Conservation (phyloP, 2,329 filamentous ascomycete species). For the Dendrostoma leiphaemia region DNA sequence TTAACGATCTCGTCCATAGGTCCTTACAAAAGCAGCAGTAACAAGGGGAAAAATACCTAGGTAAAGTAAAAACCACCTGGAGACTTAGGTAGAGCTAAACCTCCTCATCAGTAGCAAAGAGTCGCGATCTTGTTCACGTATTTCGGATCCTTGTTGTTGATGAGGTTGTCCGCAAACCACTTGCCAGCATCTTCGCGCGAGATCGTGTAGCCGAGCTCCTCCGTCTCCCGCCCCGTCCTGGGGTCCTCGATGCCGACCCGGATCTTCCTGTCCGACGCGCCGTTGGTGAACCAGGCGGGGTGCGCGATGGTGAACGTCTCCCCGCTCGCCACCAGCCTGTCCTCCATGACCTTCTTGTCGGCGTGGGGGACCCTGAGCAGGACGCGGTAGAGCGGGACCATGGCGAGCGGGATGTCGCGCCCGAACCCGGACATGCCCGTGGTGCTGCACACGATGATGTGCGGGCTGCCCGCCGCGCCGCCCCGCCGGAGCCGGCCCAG, state of each 20-base stretch:
- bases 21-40: too few relatives aligned
- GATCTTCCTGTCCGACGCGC: constrained; percentile 25
- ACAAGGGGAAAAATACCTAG: too few relatives aligned
- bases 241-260: constrained; percentile 40
- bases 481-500: constrained; percentile 29
- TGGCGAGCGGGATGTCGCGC: constrained; percentile 38
- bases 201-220: constrained; percentile 45
- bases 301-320: constrained; percentile 32
- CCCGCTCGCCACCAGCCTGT: constrained; percentile 25
- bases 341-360: constrained; percentile 47
- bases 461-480: constrained; percentile 30
- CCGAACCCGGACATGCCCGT: constrained; percentile 39
- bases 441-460: constrained; percentile 37
- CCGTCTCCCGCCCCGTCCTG: constrained; percentile 28
- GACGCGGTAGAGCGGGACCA: constrained; percentile 40
- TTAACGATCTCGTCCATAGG: too few relatives aligned
- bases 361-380: constrained; percentile 35
- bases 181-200: constrained; percentile 44
- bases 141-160: neutral
- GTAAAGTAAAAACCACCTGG: too few relatives aligned
- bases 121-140: constrained; percentile 7
- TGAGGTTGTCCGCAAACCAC: constrained; percentile 39
- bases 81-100: too few relatives aligned
- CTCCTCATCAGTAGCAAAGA: constrained; percentile 1
- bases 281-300: constrained; percentile 29